These are phyloP conservation scores for Santalum album DNA, from an alignment of 164 flowering plant genomes.

Conservation along the genomic window DNA sequence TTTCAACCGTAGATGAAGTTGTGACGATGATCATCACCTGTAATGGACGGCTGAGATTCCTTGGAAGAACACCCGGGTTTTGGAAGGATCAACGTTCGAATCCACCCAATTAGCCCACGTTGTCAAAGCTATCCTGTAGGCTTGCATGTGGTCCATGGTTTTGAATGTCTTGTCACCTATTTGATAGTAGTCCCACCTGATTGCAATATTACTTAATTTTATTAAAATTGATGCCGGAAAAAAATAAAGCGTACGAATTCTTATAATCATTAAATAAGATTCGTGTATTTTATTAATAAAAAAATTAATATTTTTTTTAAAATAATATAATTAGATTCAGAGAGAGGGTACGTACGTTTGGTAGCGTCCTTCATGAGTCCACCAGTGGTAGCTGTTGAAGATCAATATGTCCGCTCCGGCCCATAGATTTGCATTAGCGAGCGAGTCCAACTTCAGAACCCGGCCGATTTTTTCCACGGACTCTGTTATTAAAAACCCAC, in stretches of 20 bases:
- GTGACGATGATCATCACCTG: slow-evolving; percentile 16
- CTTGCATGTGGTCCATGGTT: slow-evolving; percentile 40
- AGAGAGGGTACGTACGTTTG: slow-evolving; percentile 62
- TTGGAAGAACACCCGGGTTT: slow-evolving; percentile 38
- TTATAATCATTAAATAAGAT: too few relatives aligned
- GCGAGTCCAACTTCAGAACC: slow-evolving; percentile 43
- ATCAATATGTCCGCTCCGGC: slow-evolving; percentile 39
- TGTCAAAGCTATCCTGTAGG: slow-evolving; percentile 25
- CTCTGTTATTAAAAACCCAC: slow-evolving; percentile 38
- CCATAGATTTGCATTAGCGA: slow-evolving; percentile 38
- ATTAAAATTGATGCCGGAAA: too few relatives aligned
- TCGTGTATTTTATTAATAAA: too few relatives aligned
- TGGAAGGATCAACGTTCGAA: slow-evolving; percentile 17
- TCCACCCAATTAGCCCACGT: slow-evolving; percentile 53
- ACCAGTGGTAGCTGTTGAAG: slow-evolving; percentile 78
- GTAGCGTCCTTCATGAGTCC: slow-evolving; percentile 42
- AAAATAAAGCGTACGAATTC: too few relatives aligned
- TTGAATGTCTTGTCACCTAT: slow-evolving; percentile 13
- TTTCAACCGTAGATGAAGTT: too few relatives aligned
- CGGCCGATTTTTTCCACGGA: slow-evolving; percentile 37
- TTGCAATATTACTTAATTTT: too few relatives aligned
- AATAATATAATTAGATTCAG: too few relatives aligned
- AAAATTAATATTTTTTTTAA: neutral
- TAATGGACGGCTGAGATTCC: slow-evolving; percentile 43
- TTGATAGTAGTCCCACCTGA: slow-evolving; percentile 46